A percentile compares a stretch with the other conserved stretches of the same genome.
phyloP scores from a whole-genome alignment of 345 rosid genomes.

The Jatropha curcas region DNA sequence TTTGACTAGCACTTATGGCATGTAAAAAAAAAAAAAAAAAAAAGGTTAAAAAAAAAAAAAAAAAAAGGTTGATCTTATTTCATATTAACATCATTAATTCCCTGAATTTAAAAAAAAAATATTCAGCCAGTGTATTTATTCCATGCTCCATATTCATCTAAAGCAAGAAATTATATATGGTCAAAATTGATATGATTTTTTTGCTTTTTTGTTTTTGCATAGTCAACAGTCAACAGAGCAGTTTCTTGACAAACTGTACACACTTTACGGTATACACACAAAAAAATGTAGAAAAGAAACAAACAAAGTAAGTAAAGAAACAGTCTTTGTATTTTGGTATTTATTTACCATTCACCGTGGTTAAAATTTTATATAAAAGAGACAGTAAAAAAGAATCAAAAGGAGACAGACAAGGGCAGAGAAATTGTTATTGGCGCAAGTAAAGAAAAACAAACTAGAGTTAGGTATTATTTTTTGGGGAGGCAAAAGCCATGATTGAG shows the following conservation, averaged over 20 bases:
- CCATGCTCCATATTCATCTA: no score
- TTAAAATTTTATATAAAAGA: no score
- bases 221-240: conserved; percentile 12
- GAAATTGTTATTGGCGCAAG: background rate
- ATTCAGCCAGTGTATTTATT: no score
- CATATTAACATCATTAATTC: background rate
- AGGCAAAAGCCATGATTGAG: conserved; percentile 55
- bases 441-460: conserved; percentile 1
- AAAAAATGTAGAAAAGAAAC: no score
- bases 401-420: conserved; percentile 1
- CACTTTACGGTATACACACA: background rate
- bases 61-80: background rate
- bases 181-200: background rate
- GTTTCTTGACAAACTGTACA: conserved; percentile 2
- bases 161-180: no score
- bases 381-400: background rate
- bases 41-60: no score
- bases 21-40: no score
- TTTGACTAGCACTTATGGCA: background rate
- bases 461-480: conserved; percentile 26
- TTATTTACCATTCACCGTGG: no score
- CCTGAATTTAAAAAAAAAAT: background rate
- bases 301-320: no score
- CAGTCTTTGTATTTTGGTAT: no score
- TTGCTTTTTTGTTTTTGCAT: background rate